phyloP scores from a whole-genome alignment of 371 early-diverging fungal species.

The Mortierella polycephala region DNA sequence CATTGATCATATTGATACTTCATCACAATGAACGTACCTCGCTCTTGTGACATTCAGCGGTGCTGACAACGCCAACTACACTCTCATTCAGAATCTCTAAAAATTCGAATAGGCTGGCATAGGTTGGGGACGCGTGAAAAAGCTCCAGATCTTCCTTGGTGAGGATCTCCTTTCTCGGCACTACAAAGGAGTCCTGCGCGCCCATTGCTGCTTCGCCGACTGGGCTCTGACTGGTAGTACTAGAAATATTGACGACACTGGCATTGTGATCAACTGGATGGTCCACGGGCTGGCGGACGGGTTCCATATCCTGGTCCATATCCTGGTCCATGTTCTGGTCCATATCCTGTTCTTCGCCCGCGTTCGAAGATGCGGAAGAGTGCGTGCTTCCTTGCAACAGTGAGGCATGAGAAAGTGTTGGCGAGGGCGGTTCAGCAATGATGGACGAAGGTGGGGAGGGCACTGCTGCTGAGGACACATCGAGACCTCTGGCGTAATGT shows the following conservation, averaged over 20 bases:
- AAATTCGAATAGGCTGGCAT: constrained; percentile 73
- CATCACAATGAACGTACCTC: constrained; percentile 15
- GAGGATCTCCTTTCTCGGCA: constrained; percentile 80
- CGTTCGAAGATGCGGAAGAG: constrained; percentile 41
- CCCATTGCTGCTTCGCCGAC: constrained; percentile 6
- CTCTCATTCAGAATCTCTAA: constrained; percentile 76
- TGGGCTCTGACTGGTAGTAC: neutral
- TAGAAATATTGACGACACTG: neutral
- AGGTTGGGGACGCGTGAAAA: constrained; percentile 76
- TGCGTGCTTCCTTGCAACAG: constrained; percentile 30
- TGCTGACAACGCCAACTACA: constrained; percentile 72
- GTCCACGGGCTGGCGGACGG: constrained; percentile 5
- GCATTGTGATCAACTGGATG: neutral
- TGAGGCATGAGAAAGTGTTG: constrained; percentile 49
- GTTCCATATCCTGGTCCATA: constrained; percentile 5
- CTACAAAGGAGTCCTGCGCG: constrained; percentile 14
- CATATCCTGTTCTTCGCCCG: constrained; percentile 33
- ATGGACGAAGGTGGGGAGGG: constrained; percentile 52
- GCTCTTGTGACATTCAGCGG: constrained; percentile 63
- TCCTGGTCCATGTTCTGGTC: constrained; percentile 25
- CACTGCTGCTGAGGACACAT: constrained; percentile 19
- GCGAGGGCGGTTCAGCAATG: constrained; percentile 52
- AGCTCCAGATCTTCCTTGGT: constrained; percentile 86
- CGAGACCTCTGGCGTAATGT: constrained; percentile 32
- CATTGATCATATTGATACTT: neutral